Conservation (phyloP, 2,329 filamentous ascomycete species). For the Ceratocystis variospora region DNA sequence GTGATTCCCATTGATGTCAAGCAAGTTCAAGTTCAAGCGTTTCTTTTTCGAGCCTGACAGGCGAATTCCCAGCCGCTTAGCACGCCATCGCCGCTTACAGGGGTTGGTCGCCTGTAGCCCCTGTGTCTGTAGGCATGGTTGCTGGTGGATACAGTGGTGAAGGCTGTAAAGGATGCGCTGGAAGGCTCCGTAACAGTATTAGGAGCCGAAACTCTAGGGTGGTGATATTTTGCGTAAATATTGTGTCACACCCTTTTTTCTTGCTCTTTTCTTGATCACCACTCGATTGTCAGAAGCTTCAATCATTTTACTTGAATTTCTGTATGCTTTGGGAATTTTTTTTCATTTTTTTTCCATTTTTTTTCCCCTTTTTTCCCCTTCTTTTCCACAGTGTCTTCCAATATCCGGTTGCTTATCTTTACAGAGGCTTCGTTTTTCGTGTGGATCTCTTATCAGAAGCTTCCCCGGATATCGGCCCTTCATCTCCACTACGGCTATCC, state of each 20-base stretch:
- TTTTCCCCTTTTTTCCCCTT: not conserved
- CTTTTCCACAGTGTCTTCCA: not conserved
- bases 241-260: not conserved
- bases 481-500: not conserved
- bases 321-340: not conserved
- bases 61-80: not conserved
- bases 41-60: not conserved
- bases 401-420: not conserved
- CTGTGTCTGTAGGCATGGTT: not conserved
- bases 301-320: no score
- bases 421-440: not conserved
- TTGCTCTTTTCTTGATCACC: not conserved
- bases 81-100: slow-evolving; percentile 8
- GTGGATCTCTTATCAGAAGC: not conserved
- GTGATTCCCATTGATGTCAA: no score
- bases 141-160: not conserved
- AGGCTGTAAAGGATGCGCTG: not conserved
- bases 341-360: not conserved
- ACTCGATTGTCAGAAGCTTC: no score
- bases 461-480: slow-evolving; percentile 5
- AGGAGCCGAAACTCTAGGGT: not conserved
- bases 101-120: not conserved
- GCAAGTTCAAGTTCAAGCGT: no score
- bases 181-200: not conserved
- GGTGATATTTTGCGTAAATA: not conserved